A percentile compares a stretch with the other conserved stretches of the same genome.
phyloP scores from a whole-genome alignment of 306 rosid genomes.

The Cicer pinnatifidum region DNA sequence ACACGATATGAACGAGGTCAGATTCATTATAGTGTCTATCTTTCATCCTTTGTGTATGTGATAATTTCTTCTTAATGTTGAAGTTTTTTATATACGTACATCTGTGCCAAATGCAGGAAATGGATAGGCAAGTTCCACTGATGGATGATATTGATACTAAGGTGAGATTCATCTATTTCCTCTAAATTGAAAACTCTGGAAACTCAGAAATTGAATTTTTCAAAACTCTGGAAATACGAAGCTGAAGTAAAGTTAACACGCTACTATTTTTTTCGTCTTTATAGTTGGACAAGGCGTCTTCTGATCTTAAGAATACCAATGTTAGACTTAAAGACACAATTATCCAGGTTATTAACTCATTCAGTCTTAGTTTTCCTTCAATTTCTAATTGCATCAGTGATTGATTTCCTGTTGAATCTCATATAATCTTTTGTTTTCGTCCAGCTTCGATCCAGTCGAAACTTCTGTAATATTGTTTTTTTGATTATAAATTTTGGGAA shows the following conservation, averaged over 20 bases:
- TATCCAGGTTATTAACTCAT: slow-evolving; percentile 65
- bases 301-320: slow-evolving; percentile 94
- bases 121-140: slow-evolving; percentile 94
- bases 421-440: slow-evolving; percentile 43
- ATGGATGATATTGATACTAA: slow-evolving; percentile 95
- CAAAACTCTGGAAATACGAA: slow-evolving; percentile 34
- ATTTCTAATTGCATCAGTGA: slow-evolving; percentile 10
- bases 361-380: slow-evolving; percentile 30
- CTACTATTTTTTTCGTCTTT: slow-evolving; percentile 37
- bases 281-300: slow-evolving; percentile 84
- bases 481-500: slow-evolving; percentile 86
- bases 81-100: neutral
- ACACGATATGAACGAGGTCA: slow-evolving; percentile 91
- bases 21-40: slow-evolving; percentile 39
- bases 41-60: neutral
- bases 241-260: slow-evolving; percentile 21
- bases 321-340: slow-evolving; percentile 91
- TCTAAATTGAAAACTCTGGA: neutral
- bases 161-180: slow-evolving; percentile 54
- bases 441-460: slow-evolving; percentile 93
- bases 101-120: slow-evolving; percentile 60
- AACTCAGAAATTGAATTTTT: neutral
- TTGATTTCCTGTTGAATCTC: slow-evolving; percentile 45
- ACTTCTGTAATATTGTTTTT: slow-evolving; percentile 92
- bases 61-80: neutral